Evolutionary conservation across 1,284 basidiomycete species (phyloP), one percentile per base, ranked within the genome.

Genomic region (Melampsora larici-populina): DNA sequence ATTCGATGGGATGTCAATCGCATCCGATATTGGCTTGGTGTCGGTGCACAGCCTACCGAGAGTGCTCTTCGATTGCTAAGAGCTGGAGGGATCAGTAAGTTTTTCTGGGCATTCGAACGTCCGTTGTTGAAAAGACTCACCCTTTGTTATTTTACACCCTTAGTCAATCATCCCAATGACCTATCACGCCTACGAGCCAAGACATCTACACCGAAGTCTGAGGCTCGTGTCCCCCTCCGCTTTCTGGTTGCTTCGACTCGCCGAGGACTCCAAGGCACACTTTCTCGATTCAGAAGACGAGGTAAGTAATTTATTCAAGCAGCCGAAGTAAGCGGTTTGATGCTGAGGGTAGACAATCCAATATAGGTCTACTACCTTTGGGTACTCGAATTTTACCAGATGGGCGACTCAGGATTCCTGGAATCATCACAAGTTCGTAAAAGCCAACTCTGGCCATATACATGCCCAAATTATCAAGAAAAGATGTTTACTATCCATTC

Each of bases 11-110:
- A 76, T 31, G 66, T 76, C 26, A 31, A 76, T 40, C 74, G 74
- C 5, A 76, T 76, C 55, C 36, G 58, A 13, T 76, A 76, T 69
- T 76, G 74, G 74, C 51, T 76, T 29, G 74, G 74, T 11, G 74
- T 76, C 17, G 74, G 74, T 46, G 74, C 74, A 8, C 65, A 69
- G 43, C 74, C 74, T 5, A 31, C 55, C 49, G 66, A 69, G 31
- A 69, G 66, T 21, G 74, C 66, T 21, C 58, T 76, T 21, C 66
- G 66, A 48, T 40, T 76, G 9, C 74, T 76, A 15, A 48, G 62
- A 58, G 74, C 74, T 17, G 74, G 74, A 21, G 74, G 74, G 29
- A 76, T 76, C 51, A 63, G 74, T 76, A 31, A 63, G 74, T 69
- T 36, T 58, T 55, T 13, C 13, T 64, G 11, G 9, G 36, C 13